A percentile compares a stretch with the other conserved stretches of the same genome.
These are phyloP conservation scores for Gaertneriomyces semiglobifer DNA, from an alignment of 192 early-diverging fungal species.

Conservation along the genomic window DNA sequence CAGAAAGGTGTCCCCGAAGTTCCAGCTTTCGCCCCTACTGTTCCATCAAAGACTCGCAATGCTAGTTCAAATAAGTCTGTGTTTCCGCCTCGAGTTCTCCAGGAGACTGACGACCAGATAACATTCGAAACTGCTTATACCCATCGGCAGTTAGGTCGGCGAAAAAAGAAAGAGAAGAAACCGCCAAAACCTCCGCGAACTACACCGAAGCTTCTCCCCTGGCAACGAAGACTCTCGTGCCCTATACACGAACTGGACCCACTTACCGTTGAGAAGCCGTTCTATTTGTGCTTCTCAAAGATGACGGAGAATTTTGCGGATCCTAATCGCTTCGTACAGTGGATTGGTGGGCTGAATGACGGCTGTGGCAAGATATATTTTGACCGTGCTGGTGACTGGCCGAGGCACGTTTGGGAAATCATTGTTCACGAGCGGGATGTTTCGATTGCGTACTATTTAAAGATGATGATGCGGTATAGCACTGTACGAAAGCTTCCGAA, in stretches of 20 bases:
- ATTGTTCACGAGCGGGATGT: neutral
- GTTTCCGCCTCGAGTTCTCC: too few species aligned
- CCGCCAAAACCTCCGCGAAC: too few species aligned
- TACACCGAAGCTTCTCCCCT: too few species aligned
- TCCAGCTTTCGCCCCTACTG: too few species aligned
- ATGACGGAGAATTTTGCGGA: slow-evolving; percentile 1
- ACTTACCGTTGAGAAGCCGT: neutral
- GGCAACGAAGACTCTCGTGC: too few species aligned
- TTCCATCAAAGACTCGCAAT: too few species aligned
- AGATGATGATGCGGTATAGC: slow-evolving; percentile 12
- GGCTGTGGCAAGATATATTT: slow-evolving; percentile 2
- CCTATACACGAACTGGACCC: slow-evolving; percentile 6
- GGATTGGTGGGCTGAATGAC: slow-evolving; percentile 8
- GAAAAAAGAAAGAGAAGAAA: too few species aligned
- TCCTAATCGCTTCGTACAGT: neutral
- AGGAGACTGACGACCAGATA: too few species aligned
- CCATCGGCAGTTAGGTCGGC: too few species aligned
- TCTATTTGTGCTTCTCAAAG: neutral
- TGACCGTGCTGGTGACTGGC: slow-evolving; percentile 4
- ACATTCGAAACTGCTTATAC: too few species aligned
- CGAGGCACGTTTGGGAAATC: slow-evolving; percentile 8
- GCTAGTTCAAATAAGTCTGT: too few species aligned
- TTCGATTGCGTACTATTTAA: neutral
- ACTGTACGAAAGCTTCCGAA: neutral
- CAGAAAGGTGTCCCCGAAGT: too few species aligned